phyloP scores from a whole-genome alignment of 2,329 filamentous ascomycete species.

The Akanthomyces uredinophilus region DNA sequence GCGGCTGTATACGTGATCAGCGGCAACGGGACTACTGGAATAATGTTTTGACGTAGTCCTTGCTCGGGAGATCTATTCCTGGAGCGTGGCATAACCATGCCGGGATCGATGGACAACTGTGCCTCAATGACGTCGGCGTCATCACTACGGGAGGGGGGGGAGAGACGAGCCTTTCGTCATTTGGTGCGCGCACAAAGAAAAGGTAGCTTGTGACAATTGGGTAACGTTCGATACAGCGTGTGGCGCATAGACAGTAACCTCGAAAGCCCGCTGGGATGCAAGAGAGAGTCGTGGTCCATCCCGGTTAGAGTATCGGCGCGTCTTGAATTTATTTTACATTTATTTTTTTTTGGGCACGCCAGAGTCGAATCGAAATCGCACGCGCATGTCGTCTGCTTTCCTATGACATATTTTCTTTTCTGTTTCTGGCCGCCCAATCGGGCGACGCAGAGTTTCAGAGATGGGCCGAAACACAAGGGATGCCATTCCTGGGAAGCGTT shows the following conservation, averaged over 20 bases:
- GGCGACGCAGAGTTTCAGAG: conserved; percentile 1
- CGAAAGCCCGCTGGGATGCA: background rate
- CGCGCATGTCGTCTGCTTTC: background rate
- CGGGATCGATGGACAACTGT: background rate
- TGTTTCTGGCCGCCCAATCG: background rate
- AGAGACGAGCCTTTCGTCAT: no score
- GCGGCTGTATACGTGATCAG: no score
- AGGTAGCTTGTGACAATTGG: no score
- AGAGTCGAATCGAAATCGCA: background rate
- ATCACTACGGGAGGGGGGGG: no score
- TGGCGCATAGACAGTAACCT: background rate
- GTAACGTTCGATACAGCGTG: background rate
- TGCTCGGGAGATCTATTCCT: background rate
- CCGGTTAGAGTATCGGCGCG: background rate
- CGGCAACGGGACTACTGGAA: no score
- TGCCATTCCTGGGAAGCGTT: conserved; percentile 3
- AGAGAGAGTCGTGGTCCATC: background rate
- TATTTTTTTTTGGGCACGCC: background rate
- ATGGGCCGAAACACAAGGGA: conserved; percentile 12
- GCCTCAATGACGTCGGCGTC: no score
- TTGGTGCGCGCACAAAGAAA: no score
- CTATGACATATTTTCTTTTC: background rate
- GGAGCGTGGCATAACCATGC: background rate
- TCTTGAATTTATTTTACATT: no score
- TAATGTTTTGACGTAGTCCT: background rate